These are phyloP conservation scores for Trichothecium sympodiale DNA, from an alignment of 2,329 filamentous ascomycete species.

Conservation along the genomic window DNA sequence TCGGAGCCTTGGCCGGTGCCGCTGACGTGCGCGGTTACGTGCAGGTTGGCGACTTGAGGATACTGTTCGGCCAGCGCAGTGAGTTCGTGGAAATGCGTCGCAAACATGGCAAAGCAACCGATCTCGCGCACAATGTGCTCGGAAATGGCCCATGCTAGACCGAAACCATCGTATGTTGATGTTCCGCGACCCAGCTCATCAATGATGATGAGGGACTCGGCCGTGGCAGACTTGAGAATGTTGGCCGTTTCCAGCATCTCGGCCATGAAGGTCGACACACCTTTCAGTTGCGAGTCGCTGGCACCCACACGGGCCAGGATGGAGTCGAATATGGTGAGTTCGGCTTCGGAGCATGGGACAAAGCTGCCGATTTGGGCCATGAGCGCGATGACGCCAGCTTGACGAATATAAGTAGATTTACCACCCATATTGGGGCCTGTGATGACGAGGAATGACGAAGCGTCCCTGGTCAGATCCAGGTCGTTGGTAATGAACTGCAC, in stretches of 20 bases:
- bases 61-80: constrained; percentile 83
- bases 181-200: constrained; percentile 95
- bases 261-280: constrained; percentile 98
- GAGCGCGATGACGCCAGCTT: constrained; percentile 90
- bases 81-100: constrained; percentile 96
- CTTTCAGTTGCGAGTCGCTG: constrained; percentile 92
- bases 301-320: constrained; percentile 94
- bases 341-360: constrained; percentile 81
- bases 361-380: constrained; percentile 98
- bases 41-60: constrained; percentile 80
- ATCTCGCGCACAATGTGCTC: constrained; percentile 97
- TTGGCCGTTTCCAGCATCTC: constrained; percentile 99
- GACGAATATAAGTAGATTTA: constrained; percentile 96
- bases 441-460: constrained; percentile 88
- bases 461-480: constrained; percentile 64
- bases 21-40: constrained; percentile 89
- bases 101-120: constrained; percentile 86
- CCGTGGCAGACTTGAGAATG: constrained; percentile 92
- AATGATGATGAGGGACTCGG: constrained; percentile 94
- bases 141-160: constrained; percentile 97
- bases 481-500: constrained; percentile 98
- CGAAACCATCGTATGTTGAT: constrained; percentile 96
- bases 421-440: constrained; percentile 99
- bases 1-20: constrained; percentile 30
- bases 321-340: constrained; percentile 91